phyloP scores from a whole-genome alignment of 192 early-diverging fungal genomes.

The Backusella westeae region DNA sequence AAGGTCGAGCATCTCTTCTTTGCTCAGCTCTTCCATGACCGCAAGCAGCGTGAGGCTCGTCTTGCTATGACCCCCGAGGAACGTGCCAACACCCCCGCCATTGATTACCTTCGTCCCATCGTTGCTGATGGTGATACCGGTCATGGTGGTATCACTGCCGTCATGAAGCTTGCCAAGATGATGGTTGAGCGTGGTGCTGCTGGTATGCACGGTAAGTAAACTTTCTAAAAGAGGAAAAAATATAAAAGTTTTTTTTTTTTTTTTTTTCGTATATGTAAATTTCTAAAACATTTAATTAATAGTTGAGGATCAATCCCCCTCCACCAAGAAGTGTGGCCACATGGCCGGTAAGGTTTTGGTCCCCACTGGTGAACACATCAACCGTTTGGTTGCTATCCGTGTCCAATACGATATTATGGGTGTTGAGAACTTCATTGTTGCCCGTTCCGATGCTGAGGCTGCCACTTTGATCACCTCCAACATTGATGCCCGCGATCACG shows the following conservation, averaged over 20 bases:
- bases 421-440: slow-evolving; percentile 90
- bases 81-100: slow-evolving; percentile 66
- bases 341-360: slow-evolving; percentile 99
- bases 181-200: slow-evolving; percentile 97
- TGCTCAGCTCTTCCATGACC: slow-evolving; percentile 97
- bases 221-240: background rate
- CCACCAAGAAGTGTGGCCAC: slow-evolving; percentile 99
- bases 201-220: slow-evolving; percentile 72
- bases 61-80: slow-evolving; percentile 63
- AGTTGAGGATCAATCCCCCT: slow-evolving; percentile 90
- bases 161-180: slow-evolving; percentile 98
- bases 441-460: slow-evolving; percentile 96
- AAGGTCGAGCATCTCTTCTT: slow-evolving; percentile 99
- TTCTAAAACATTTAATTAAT: background rate
- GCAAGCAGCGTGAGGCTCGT: slow-evolving; percentile 93
- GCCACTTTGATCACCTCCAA: slow-evolving; percentile 96
- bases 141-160: slow-evolving; percentile 98
- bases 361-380: slow-evolving; percentile 97
- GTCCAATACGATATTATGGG: slow-evolving; percentile 99
- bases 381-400: slow-evolving; percentile 92
- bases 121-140: slow-evolving; percentile 99
- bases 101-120: slow-evolving; percentile 94
- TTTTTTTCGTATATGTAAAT: background rate
- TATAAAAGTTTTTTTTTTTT: slow-evolving; percentile 1
- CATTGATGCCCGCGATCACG: slow-evolving; percentile 95